Conservation (phyloP, 441 rosid genomes). For the Populus hybrid region DNA sequence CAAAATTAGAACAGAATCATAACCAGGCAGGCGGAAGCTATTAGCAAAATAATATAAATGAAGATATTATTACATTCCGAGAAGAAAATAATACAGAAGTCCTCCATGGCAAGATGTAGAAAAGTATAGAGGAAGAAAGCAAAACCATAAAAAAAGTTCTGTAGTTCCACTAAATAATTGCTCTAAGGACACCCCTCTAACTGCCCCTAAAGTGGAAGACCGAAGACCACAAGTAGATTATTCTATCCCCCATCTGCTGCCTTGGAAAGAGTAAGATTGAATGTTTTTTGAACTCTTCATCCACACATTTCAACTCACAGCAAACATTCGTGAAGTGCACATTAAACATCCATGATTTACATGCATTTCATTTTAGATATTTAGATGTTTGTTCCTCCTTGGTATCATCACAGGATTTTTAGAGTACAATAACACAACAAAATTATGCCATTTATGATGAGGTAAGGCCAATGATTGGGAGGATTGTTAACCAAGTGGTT, state of each 20-base stretch:
- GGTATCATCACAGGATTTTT: not conserved
- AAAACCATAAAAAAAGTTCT: not conserved
- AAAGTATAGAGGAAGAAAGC: not conserved
- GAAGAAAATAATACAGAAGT: not conserved
- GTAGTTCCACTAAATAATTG: not conserved
- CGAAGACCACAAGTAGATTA: no score
- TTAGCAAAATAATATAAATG: not conserved
- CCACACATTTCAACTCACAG: not conserved
- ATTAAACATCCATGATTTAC: not conserved
- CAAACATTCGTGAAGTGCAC: not conserved
- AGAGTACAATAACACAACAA: not conserved
- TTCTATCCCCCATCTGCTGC: not conserved
- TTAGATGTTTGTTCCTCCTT: not conserved
- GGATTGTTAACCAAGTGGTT: not conserved
- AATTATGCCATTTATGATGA: not conserved
- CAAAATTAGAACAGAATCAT: not conserved
- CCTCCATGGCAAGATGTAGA: not conserved
- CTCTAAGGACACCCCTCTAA: not conserved
- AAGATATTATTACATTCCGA: not conserved
- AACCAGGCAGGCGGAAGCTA: not conserved
- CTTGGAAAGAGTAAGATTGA: not conserved
- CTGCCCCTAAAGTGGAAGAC: not conserved
- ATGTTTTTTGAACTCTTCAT: not conserved
- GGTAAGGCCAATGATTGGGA: not conserved
- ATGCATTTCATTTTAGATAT: not conserved